Evolutionary conservation across 352 stramenopile genomes (phyloP), one percentile per base, ranked within the genome.

Genomic region (Globisporangium uncinulatum): DNA sequence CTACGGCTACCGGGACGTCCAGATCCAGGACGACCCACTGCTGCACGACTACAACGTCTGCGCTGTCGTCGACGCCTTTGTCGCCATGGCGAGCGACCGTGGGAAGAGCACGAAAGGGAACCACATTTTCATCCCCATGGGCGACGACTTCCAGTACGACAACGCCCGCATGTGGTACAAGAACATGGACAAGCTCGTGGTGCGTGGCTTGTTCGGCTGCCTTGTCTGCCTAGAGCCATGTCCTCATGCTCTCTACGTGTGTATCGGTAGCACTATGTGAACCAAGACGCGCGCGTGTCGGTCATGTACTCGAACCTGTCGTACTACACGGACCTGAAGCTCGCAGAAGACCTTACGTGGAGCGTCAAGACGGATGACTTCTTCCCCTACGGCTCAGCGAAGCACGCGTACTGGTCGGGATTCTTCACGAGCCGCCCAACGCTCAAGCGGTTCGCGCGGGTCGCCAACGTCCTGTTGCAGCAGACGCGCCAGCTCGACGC

Each of bases 131-230:
- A 76, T 95, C 20, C 82, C 95, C 7, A 97, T 98, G 91, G 96
- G 95, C 32, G 89, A 79, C 47, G 96, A 99, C 68, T 99, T 99
- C 67, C 72, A 94, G 48, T 98, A 90, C 61, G 74, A 96, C 57
- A 96, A 97, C 56, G 86, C 89, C 5, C 66, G 70, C 17, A 76
- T 71, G 9, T 98, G 87, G 79, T 98, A 87, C 76, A 89, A 96
- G 56, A 99, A 98, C 69, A 79, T 99, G 59, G 97, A 99, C 76
- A 94, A 97, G 49, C 68, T 99, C 9, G 96, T 99, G 52, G 64
- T 71, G 51, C 48, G 42, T 58, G 21, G 7, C 10, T 43, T 10
- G 6, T 4, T 41, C 5, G 46, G 24, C 24, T 29, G 24, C 4
- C 24, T 29, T 29, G 24, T 29, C 24, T 29, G 24, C 24, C 24